phyloP scores from a whole-genome alignment of 306 rosid genomes.

The Vigna unguiculata region DNA sequence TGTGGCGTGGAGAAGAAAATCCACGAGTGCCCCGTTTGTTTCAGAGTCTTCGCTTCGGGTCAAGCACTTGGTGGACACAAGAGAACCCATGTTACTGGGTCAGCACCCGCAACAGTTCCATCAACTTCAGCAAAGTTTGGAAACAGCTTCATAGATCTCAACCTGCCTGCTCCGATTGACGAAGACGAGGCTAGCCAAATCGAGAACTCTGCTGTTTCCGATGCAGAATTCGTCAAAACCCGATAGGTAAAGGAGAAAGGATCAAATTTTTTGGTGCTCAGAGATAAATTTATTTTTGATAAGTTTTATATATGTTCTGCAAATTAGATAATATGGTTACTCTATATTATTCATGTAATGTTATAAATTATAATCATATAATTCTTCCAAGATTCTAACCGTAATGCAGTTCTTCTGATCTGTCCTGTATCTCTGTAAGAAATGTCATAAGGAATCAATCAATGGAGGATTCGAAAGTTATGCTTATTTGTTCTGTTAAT shows the following conservation, averaged over 20 bases:
- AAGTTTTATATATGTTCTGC: conserved; percentile 29
- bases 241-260: background rate
- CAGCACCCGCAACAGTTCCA: conserved; percentile 37
- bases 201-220: conserved; percentile 85
- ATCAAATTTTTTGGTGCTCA: background rate
- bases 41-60: conserved; percentile 88
- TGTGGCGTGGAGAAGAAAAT: conserved; percentile 58
- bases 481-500: conserved; percentile 31
- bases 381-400: conserved; percentile 52
- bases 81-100: conserved; percentile 76
- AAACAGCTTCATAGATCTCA: conserved; percentile 80
- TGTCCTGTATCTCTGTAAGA: conserved; percentile 40
- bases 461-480: conserved; percentile 36
- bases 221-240: conserved; percentile 73
- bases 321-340: conserved; percentile 40
- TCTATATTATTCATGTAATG: conserved; percentile 29
- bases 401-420: conserved; percentile 51
- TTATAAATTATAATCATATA: background rate
- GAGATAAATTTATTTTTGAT: background rate
- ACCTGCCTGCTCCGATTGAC: conserved; percentile 87
- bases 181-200: conserved; percentile 80
- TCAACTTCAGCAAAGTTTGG: conserved; percentile 39
- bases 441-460: conserved; percentile 45
- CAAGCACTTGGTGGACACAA: conserved; percentile 99
- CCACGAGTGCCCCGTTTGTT: conserved; percentile 88